Percentiles rank a stretch among this genome's conserved stretches.
Conservation (phyloP, 1,284 basidiomycete genomes). For the Austroboletus novae-zelandiae region DNA sequence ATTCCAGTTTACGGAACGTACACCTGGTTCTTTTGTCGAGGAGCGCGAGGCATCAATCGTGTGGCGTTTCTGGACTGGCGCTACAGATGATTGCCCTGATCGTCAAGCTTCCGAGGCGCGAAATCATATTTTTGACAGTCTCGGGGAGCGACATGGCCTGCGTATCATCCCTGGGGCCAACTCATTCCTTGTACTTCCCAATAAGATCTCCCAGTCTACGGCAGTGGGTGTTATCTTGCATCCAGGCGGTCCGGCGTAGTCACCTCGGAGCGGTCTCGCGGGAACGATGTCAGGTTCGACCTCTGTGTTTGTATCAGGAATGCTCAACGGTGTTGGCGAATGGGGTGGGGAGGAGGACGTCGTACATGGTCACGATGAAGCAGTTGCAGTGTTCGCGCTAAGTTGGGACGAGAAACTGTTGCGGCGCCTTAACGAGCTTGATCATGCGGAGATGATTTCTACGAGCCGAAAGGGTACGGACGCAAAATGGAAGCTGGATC, state of each 20-base stretch:
- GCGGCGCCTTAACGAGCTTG: too few relatives aligned
- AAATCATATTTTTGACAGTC: too few relatives aligned
- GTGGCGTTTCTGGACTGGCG: too few relatives aligned
- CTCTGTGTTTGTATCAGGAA: not conserved
- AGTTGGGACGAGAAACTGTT: too few relatives aligned
- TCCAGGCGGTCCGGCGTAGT: slow-evolving; percentile 61
- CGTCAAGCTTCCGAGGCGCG: too few relatives aligned
- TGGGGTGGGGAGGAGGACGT: too few relatives aligned
- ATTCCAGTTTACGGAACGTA: slow-evolving; percentile 86
- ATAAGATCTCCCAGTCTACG: slow-evolving; percentile 77
- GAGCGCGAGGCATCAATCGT: slow-evolving; percentile 80
- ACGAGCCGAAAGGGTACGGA: too few relatives aligned
- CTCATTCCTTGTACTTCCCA: slow-evolving; percentile 81
- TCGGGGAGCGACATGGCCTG: slow-evolving; percentile 75
- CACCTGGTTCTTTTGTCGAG: slow-evolving; percentile 81
- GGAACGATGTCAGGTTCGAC: not conserved
- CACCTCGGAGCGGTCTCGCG: slow-evolving; percentile 36
- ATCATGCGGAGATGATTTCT: too few relatives aligned
- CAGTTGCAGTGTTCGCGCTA: slow-evolving; percentile 65
- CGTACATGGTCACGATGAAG: too few relatives aligned
- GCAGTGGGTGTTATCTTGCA: slow-evolving; percentile 76
- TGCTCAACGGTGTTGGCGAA: too few relatives aligned
- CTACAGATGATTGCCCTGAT: too few relatives aligned
- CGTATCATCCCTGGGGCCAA: slow-evolving; percentile 78
- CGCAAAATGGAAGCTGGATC: slow-evolving; percentile 74